phyloP scores from a whole-genome alignment of 2,329 filamentous ascomycete genomes.

The Hypoxylon sp. region DNA sequence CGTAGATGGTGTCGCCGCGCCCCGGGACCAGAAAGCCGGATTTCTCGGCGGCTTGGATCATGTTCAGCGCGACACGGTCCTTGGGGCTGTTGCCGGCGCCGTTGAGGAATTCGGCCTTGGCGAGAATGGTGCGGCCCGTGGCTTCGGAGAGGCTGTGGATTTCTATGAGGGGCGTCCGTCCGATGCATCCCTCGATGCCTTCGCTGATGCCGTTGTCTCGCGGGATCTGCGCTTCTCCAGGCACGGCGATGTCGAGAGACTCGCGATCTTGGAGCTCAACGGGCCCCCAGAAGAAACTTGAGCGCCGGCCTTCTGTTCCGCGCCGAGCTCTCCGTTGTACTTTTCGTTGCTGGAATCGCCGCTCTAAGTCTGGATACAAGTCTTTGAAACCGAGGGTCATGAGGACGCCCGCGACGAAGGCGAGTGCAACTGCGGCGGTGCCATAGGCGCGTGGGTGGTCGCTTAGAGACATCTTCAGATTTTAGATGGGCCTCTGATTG shows the following conservation, averaged over 20 bases:
- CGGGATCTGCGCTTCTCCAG: constrained; percentile 45
- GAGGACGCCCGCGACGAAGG: constrained; percentile 83
- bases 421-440: constrained; percentile 75
- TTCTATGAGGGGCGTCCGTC: constrained; percentile 89
- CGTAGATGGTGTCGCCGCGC: constrained; percentile 94
- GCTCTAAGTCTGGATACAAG: constrained; percentile 81
- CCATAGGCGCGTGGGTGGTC: constrained; percentile 75
- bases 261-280: constrained; percentile 72
- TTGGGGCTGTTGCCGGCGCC: constrained; percentile 95
- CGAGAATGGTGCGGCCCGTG: constrained; percentile 90
- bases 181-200: constrained; percentile 92
- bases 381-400: constrained; percentile 85
- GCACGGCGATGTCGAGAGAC: constrained; percentile 13
- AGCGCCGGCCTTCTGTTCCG: constrained; percentile 53
- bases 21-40: constrained; percentile 81
- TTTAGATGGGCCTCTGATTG: constrained; percentile 12
- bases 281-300: constrained; percentile 65
- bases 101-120: constrained; percentile 97
- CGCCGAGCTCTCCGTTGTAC: constrained; percentile 41
- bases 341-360: constrained; percentile 69
- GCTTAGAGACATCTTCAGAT: constrained; percentile 68
- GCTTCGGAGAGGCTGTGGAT: constrained; percentile 88
- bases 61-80: constrained; percentile 91
- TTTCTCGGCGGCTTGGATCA: constrained; percentile 87
- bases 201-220: constrained; percentile 68